Conservation (phyloP, 2,329 filamentous ascomycete species). For the Colletotrichum sp. region DNA sequence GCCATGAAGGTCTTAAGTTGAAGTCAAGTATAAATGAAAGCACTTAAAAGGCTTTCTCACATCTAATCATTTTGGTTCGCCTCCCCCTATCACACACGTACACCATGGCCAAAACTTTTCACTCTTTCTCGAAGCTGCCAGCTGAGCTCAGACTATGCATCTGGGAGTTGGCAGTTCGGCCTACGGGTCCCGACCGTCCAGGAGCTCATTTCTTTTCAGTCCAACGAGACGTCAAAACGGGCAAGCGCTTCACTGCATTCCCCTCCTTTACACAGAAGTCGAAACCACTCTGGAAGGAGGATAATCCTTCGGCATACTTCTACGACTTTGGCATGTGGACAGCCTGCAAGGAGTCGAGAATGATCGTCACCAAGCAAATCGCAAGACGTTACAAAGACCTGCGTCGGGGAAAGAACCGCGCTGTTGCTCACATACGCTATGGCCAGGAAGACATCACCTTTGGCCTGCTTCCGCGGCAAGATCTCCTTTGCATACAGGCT, state of each 20-base stretch:
- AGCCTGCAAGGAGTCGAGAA: background rate
- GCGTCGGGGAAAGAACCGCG: fast-evolving
- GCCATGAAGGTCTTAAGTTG: background rate
- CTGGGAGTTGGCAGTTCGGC: background rate
- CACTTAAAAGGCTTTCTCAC: background rate
- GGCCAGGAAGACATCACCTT: background rate
- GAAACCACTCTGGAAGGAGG: background rate
- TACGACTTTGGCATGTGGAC: conserved; percentile 1
- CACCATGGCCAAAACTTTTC: background rate
- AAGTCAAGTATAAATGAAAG: background rate
- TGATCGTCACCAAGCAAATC: background rate
- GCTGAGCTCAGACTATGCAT: background rate
- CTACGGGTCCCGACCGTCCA: background rate
- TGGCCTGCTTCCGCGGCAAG: background rate
- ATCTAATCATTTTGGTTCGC: background rate
- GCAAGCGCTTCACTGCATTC: background rate
- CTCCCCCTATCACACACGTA: background rate
- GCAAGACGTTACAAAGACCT: background rate
- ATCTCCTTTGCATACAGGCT: background rate
- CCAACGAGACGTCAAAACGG: no score
- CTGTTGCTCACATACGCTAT: background rate
- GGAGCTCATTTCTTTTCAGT: background rate
- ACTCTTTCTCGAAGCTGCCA: background rate
- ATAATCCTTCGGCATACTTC: background rate
- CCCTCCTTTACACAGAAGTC: background rate